Evolutionary conservation across 2,329 filamentous ascomycete genomes (phyloP).

Genomic region (Pezicula neosporulosa): DNA sequence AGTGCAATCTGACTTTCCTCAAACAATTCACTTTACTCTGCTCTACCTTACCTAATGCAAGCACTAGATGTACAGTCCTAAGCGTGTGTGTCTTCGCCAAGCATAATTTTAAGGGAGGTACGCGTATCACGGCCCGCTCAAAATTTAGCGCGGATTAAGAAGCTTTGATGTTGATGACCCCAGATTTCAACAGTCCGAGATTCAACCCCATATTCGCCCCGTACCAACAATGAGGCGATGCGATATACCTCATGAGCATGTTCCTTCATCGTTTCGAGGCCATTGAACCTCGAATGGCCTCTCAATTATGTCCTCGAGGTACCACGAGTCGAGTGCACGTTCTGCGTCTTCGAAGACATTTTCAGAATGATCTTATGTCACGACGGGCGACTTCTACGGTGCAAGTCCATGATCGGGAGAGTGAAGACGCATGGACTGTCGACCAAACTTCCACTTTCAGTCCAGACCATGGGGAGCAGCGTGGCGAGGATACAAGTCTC

Average conservation of each 20-base stretch:
- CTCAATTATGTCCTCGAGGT: constrained; percentile 17
- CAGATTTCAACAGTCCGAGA: constrained; percentile 2
- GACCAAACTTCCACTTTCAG: too few species aligned
- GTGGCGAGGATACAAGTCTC: too few species aligned
- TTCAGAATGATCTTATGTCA: constrained; percentile 1
- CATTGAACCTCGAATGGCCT: constrained; percentile 21
- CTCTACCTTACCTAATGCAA: too few species aligned
- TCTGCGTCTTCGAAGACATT: constrained; percentile 17
- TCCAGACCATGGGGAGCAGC: too few species aligned
- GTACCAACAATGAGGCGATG: constrained; percentile 1
- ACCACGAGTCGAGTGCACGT: constrained; percentile 15
- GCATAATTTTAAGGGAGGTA: too few species aligned
- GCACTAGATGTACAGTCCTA: too few species aligned
- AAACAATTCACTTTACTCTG: too few species aligned
- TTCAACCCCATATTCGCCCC: constrained; percentile 3
- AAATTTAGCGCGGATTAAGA: too few species aligned
- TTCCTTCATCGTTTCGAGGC: constrained; percentile 17
- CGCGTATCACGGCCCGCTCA: too few species aligned
- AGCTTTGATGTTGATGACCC: neutral
- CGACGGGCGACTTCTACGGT: neutral
- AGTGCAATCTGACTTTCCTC: too few species aligned
- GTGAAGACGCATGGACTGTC: neutral
- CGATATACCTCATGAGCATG: constrained; percentile 12
- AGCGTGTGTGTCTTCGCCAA: too few species aligned
- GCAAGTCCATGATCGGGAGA: neutral